Conservation (phyloP, 2,329 filamentous ascomycete species). For the Achaetomium macrosporum region DNA sequence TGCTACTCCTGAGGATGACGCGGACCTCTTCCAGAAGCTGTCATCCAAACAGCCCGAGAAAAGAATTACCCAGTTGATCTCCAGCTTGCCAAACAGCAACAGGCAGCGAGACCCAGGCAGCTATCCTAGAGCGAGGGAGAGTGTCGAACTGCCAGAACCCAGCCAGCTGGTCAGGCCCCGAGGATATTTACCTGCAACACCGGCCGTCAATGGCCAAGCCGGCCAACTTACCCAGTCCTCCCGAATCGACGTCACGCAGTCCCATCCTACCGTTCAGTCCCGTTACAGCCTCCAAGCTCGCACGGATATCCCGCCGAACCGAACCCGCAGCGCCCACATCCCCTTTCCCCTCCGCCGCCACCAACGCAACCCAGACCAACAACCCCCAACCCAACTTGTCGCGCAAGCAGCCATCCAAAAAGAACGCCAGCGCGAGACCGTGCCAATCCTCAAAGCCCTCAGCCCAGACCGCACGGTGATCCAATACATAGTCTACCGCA, state of each 20-base stretch:
- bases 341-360: background rate
- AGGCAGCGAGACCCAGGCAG: background rate
- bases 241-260: background rate
- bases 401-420: background rate
- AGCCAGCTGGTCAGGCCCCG: background rate
- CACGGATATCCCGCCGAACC: background rate
- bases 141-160: background rate
- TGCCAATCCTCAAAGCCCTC: constrained; percentile 3
- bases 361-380: background rate
- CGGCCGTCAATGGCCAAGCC: background rate
- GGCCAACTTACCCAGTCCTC: background rate
- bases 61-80: background rate
- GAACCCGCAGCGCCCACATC: background rate
- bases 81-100: background rate
- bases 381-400: background rate
- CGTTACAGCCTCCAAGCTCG: background rate
- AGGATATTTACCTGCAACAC: background rate
- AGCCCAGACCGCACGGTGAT: constrained; percentile 5
- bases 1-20: background rate
- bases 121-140: background rate
- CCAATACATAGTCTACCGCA: constrained; percentile 17
- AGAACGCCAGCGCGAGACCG: background rate
- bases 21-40: background rate
- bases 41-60: background rate
- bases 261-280: background rate